phyloP scores from a whole-genome alignment of 345 rosid genomes.

The Syzygium oleosum region DNA sequence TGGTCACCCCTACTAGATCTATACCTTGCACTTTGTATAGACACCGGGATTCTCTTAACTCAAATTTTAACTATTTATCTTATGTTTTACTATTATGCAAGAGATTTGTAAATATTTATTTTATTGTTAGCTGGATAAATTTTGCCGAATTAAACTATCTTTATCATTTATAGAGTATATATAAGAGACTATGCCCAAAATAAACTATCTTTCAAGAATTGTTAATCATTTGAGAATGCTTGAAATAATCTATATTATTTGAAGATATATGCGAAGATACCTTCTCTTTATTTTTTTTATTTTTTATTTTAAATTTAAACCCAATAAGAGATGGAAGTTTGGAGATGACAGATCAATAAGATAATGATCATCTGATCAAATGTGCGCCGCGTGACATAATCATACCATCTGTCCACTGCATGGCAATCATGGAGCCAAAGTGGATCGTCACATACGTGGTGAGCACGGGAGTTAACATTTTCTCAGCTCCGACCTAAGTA shows the following conservation, averaged over 20 bases:
- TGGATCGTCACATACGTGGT: background rate
- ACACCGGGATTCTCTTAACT: background rate
- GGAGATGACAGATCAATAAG: background rate
- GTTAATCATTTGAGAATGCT: background rate
- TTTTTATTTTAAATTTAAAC: background rate
- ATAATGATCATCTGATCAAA: background rate
- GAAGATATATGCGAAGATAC: background rate
- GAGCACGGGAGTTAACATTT: background rate
- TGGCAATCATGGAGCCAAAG: background rate
- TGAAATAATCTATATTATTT: background rate
- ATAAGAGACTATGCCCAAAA: background rate
- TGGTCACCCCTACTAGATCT: background rate
- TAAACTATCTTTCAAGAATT: background rate
- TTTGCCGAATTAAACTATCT: background rate
- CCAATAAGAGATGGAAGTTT: background rate
- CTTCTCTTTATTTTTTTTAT: background rate
- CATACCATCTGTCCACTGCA: background rate
- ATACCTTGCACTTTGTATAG: no score
- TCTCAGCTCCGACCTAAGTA: background rate
- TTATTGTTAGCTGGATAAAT: background rate
- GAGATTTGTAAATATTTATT: background rate
- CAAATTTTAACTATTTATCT: background rate
- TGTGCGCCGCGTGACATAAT: background rate
- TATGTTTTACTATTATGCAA: fast-evolving
- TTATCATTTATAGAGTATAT: background rate